Conservation (phyloP, 2,329 filamentous ascomycete genomes). For the Salinomyces thailandicus region DNA sequence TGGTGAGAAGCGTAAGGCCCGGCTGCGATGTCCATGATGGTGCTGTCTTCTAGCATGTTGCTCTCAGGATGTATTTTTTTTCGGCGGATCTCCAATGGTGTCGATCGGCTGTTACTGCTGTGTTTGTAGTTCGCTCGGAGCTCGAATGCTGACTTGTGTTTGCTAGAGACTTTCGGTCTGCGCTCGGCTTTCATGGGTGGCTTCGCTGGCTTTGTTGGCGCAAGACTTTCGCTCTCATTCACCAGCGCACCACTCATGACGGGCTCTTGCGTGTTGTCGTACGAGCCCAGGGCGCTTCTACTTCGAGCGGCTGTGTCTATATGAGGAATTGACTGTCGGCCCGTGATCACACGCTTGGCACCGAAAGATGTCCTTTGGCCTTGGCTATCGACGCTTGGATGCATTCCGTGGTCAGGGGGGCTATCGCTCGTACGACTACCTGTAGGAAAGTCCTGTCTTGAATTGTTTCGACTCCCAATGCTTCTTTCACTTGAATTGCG, state of each 20-base stretch:
- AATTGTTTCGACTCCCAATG: constrained; percentile 1
- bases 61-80: constrained; percentile 12
- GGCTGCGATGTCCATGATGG: constrained; percentile 23
- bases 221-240: background rate
- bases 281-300: background rate
- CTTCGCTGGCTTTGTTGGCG: constrained; percentile 1
- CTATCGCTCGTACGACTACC: background rate
- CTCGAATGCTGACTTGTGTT: constrained; percentile 24
- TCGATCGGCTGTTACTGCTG: constrained; percentile 9
- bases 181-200: constrained; percentile 1
- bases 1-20: constrained; percentile 22
- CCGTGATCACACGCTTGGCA: constrained; percentile 4
- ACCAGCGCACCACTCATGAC: constrained; percentile 4
- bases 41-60: constrained; percentile 22
- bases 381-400: constrained; percentile 3
- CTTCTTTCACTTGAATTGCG: constrained; percentile 17
- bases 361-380: background rate
- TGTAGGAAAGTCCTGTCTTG: background rate
- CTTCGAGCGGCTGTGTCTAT: constrained; percentile 5
- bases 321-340: constrained; percentile 5
- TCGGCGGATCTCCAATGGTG: constrained; percentile 16
- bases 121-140: constrained; percentile 25
- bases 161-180: constrained; percentile 1
- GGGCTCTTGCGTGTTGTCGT: constrained; percentile 1
- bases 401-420: background rate